Evolutionary conservation across 106 monocot species (phyloP), one percentile per base, ranked within the genome.

Genomic region (Dendrobium huoshanense): DNA sequence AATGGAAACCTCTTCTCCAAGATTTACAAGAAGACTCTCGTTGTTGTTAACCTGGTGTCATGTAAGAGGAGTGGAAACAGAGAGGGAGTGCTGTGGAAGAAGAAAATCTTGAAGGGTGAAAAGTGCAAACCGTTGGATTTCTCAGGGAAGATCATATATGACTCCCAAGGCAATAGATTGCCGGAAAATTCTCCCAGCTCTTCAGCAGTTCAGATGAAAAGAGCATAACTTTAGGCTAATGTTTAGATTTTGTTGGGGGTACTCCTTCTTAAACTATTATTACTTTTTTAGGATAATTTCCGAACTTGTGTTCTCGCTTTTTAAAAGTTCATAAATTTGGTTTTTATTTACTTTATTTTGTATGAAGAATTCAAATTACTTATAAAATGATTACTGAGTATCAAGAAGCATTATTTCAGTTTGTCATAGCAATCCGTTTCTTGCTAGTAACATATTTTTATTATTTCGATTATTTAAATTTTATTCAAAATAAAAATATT

Each of bases 11-110:
- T 41, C 43, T 74, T 74, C 41, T 43, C 74, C 19, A 43, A 9
- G 7, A 9, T 74, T 19, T 74, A 43, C 74, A 42, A 74, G 42
- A 41, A 74, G 43, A 29, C 74, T 74, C 17, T 74, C 3, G n/a
- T 44, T 20, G 43, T 43, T 8, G 42, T 74, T 7, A 41, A 43
- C 19, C 20, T 74, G 44, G 0, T 74, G 13, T 44, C 74, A 0
- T 74, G 74, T 43, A 43, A 43, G 42, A 74, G 29, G 42, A 20
- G 43, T 43, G 74, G 74, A 43, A 43, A 6, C 41, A 44, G 74
- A 44, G 74, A 74, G 13, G 74, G 19, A 74, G 74, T 74, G 16
- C 74, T 74, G 74, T 74, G 74, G 74, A 74, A 74, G n/a, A 74
- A 74, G 74, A 41, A 74, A 44, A 74, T 74, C 41, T 4, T 74